Percentiles rank a stretch among this genome's conserved stretches.
phyloP scores from a whole-genome alignment of 306 rosid species.

The Medicago lupulina region DNA sequence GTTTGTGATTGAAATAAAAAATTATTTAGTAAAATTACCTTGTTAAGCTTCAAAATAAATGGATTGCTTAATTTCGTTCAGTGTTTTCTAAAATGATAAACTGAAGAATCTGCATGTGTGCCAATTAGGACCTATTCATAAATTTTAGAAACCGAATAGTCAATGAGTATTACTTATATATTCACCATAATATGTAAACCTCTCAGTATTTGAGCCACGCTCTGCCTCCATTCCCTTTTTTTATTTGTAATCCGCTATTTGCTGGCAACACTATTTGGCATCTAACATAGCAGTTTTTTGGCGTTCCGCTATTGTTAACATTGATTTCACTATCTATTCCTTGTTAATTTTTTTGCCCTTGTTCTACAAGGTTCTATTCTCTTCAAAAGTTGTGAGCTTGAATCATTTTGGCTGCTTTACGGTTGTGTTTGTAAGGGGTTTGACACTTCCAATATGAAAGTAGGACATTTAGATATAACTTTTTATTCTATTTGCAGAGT shows the following conservation, averaged over 20 bases:
- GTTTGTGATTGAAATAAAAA: neutral
- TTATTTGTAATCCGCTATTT: neutral
- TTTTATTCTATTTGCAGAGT: slow-evolving; percentile 7
- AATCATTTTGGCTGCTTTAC: neutral
- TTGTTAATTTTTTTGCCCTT: neutral
- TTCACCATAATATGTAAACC: neutral
- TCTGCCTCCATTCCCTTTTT: neutral
- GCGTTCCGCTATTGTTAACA: neutral
- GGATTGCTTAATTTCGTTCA: neutral
- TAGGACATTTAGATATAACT: neutral
- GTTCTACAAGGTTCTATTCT: neutral
- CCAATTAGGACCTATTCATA: neutral
- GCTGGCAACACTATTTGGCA: neutral
- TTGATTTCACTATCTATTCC: neutral
- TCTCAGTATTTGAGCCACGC: neutral
- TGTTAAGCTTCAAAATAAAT: neutral
- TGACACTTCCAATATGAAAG: neutral
- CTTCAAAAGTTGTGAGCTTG: neutral
- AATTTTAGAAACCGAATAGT: neutral
- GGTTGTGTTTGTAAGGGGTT: neutral
- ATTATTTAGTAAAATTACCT: neutral
- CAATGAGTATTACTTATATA: neutral
- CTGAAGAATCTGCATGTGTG: neutral
- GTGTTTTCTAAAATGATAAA: neutral
- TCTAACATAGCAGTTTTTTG: neutral